Evolutionary conservation across 768 basidiomycete genomes (phyloP), one percentile per base, ranked within the genome.

Genomic region (Pholiota conissans): DNA sequence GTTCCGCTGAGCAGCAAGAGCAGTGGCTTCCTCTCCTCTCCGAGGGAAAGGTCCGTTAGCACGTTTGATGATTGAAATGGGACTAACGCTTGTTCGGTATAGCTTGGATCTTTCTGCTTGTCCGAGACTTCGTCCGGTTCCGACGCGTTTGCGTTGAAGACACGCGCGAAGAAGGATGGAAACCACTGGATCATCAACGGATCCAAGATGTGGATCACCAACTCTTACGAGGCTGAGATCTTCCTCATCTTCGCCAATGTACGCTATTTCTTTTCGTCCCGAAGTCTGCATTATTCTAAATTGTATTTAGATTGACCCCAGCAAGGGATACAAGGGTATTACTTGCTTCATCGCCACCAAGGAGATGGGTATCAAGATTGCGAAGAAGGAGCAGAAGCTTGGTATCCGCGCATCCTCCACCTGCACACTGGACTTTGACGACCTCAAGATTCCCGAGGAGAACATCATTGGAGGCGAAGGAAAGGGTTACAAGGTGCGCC

Each of bases 151-250:
- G 95, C 96, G 0, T 78, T 99, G 30, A 93, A 96, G 70, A 95
- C 97, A 1, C 90, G 91, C 10, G 96, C 97, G 14, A 88, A 81
- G 69, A 91, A 90, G 71, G 88, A 93, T 46, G 94, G 93, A 16
- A 85, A 90, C 64, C 71, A 88, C 70, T 98, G 89, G 83, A 76
- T 94, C 28, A 70, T 99, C 52, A 95, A 94, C 64, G 97, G 97
- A n/a, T 92, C 93, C 55, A 99, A 99, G 79, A 95, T 96, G 95
- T 97, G 95, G 95, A 97, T 98, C 58, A 96, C 95, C 24, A 98
- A 98, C 74, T 95, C 94, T 0, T 82, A 85, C 57, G 93, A 95
- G 73, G 94, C 93, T 1, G 91, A 94, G 46, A 81, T 95, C 37
- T 91, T 91, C 78, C 86, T 96, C 63, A 91, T 98, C 49, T 98